Percentiles rank a stretch among this genome's conserved stretches.
Conservation (phyloP, 306 rosid species). For the Acacia crassicarpa region DNA sequence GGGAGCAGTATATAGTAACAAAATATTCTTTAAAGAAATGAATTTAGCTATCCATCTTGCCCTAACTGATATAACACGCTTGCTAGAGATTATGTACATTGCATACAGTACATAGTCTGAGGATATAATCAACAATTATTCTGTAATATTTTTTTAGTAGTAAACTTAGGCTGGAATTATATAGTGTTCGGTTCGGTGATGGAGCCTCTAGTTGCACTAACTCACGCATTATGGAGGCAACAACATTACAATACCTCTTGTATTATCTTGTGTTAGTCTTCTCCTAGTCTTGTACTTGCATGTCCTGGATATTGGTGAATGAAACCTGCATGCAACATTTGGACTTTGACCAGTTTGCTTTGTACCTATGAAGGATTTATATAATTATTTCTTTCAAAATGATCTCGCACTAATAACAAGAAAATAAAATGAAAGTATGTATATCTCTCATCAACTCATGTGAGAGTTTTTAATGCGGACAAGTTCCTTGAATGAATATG, state of each 20-base stretch:
- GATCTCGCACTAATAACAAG: background rate
- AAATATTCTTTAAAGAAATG: background rate
- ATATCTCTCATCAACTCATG: background rate
- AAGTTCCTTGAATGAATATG: slow-evolving; percentile 27
- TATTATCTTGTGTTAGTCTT: slow-evolving; percentile 11
- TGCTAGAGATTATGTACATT: slow-evolving; percentile 1
- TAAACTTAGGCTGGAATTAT: slow-evolving; percentile 10
- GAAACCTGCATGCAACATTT: slow-evolving; percentile 25
- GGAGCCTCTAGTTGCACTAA: background rate
- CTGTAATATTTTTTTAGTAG: background rate
- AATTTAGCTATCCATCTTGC: background rate
- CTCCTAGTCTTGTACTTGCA: background rate
- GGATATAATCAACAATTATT: background rate
- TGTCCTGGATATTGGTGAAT: slow-evolving; percentile 15
- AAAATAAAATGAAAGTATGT: background rate
- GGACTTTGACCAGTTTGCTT: slow-evolving; percentile 2
- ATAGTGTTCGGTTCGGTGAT: slow-evolving; percentile 2
- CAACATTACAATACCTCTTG: background rate
- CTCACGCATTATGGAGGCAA: background rate
- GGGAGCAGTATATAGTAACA: background rate
- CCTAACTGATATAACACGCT: background rate
- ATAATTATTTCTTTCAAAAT: background rate
- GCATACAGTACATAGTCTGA: background rate
- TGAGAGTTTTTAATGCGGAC: slow-evolving; percentile 23
- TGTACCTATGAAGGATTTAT: background rate